Evolutionary conservation across 208 protist species (phyloP), one percentile per base, ranked within the genome.

Genomic region (Leishmania aethiopica): DNA sequence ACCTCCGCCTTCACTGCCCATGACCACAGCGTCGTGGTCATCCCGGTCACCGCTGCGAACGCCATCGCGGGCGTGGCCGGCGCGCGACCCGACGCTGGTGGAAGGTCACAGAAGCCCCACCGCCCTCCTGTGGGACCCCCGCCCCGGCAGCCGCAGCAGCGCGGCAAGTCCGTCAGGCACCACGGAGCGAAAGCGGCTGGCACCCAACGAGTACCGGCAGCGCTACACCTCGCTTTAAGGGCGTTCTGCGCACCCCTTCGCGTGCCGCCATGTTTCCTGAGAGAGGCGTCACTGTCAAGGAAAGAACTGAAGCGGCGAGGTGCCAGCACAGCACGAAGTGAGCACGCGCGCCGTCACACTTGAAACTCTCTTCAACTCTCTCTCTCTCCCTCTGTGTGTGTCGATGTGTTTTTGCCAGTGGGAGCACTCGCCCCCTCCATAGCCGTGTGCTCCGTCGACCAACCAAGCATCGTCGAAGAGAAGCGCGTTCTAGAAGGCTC

Each of bases 161-260:
- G 51, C 17, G 11, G 25, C 73, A 11, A 62, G 73, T 45, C 35
- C 32, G 8, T 17, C 73, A 62, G 17, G 53, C 73, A 77, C 32
- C 35, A 62, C 40, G 57, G 77, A 77, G 62, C 66, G 49, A 53
- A 62, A 57, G 73, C 60, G 76, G 32, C 40, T 81, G 35, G 79
- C 87, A 22, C 72, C 82, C n/a, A 57, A 79, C 28, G 81, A 79
- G 35, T 88, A 88, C 75, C 78, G 75, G 1, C 87, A 86, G 77
- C 81, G 84, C 11, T 90, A 86, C 76, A 84, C 84, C 19, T 76
- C 64, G 7, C 55, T 89, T 15, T 85, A 84, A 76, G 13, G 37
- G n/a, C 17, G 19, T 53, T 17, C 17, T 64, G 35, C 22, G 13
- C 32, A 10, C 71, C 51, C 64, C 25, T 66, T 60, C n/a, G 66